A percentile compares a stretch with the other conserved stretches of the same genome.
Evolutionary conservation across 805 yeast species (phyloP).

Genomic region (Candida sanyiensis): DNA sequence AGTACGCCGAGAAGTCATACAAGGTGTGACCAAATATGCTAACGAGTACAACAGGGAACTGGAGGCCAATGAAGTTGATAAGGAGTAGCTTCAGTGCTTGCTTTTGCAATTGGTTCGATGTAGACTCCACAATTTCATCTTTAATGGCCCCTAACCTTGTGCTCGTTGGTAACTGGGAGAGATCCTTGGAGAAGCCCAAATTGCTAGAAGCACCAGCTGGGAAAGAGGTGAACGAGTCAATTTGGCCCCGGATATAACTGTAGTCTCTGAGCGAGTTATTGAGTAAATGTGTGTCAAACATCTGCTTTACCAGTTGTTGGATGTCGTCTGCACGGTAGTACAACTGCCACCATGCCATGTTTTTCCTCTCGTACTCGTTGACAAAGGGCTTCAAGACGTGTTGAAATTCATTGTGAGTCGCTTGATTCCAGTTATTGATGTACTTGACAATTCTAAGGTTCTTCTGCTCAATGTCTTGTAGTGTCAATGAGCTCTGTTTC

Average conservation of each 20-base stretch:
- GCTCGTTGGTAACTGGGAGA: conserved; percentile 9
- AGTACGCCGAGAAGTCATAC: conserved; percentile 26
- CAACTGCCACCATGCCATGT: conserved; percentile 29
- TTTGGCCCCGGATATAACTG: conserved; percentile 30
- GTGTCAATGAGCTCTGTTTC: conserved; percentile 17
- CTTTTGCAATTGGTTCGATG: conserved; percentile 22
- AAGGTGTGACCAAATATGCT: conserved; percentile 26
- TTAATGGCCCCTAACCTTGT: conserved; percentile 19
- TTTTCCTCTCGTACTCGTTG: conserved; percentile 20
- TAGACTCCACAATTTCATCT: conserved; percentile 17
- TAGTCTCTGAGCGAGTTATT: conserved; percentile 25
- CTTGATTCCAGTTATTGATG: conserved; percentile 27
- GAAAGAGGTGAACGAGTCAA: conserved; percentile 24
- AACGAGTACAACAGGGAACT: conserved; percentile 27
- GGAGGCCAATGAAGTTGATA: conserved; percentile 27
- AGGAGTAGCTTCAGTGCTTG: conserved; percentile 24
- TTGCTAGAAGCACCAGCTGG: conserved; percentile 1
- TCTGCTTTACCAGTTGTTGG: conserved; percentile 23
- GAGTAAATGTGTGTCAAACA: conserved; percentile 24
- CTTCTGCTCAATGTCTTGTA: conserved; percentile 15
- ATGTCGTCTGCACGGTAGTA: conserved; percentile 29
- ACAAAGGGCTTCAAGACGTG: conserved; percentile 25
- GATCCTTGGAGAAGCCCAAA: conserved; percentile 3
- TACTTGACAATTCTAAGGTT: conserved; percentile 16
- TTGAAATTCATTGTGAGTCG: conserved; percentile 29